These are phyloP conservation scores for Laguncularia racemosa DNA, from an alignment of 345 rosid genomes.

Conservation along the genomic window DNA sequence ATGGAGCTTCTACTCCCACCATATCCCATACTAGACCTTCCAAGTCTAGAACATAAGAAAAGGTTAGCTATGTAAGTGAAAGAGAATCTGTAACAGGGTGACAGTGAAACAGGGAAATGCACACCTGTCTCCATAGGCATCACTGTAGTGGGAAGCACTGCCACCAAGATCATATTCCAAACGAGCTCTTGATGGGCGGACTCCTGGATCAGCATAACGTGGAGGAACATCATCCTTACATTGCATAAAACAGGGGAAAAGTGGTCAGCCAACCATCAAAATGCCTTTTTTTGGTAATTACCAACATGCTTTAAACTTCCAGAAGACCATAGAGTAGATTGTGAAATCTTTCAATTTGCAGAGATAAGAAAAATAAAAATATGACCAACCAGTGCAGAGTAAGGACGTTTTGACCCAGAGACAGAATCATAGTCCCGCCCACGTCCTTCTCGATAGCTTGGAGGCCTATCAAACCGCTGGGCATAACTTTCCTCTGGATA, in stretches of 20 bases:
- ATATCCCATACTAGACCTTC: constrained; percentile 72
- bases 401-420: constrained; percentile 88
- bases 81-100: not conserved
- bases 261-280: not conserved
- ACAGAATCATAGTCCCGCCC: constrained; percentile 78
- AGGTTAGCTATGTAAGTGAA: not conserved
- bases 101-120: constrained; percentile 7
- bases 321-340: too few relatives aligned
- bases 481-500: constrained; percentile 69
- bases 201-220: constrained; percentile 59
- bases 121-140: constrained; percentile 81
- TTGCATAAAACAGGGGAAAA: not conserved
- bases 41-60: constrained; percentile 44
- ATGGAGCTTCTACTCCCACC: constrained; percentile 76
- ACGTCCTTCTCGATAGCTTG: constrained; percentile 69
- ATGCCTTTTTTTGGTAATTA: constrained; percentile 1
- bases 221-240: constrained; percentile 81
- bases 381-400: constrained; percentile 60
- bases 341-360: too few relatives aligned
- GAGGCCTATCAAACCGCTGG: constrained; percentile 79
- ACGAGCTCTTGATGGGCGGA: constrained; percentile 85
- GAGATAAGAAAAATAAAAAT: not conserved
- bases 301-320: too few relatives aligned
- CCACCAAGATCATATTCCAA: constrained; percentile 69
- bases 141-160: constrained; percentile 64